A percentile compares a stretch with the other conserved stretches of the same genome.
Conservation (phyloP, 2,329 filamentous ascomycete species). For the Colletotrichum horii region DNA sequence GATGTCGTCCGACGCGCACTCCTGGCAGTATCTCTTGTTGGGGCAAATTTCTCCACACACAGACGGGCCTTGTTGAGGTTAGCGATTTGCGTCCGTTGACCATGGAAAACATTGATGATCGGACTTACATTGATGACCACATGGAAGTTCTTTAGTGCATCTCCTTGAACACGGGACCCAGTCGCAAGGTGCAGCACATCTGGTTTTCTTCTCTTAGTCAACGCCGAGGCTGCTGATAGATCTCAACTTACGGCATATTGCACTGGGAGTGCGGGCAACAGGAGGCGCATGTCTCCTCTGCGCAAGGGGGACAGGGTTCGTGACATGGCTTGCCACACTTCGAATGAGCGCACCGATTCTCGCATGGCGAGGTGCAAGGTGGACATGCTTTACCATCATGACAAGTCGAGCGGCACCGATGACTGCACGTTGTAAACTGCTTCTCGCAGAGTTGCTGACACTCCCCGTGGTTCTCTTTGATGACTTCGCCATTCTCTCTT, state of each 20-base stretch:
- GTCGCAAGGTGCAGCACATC: conserved; percentile 68
- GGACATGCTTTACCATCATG: conserved; percentile 54
- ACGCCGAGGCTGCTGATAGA: too few species aligned
- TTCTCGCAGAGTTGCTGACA: conserved; percentile 42
- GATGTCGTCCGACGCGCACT: conserved; percentile 51
- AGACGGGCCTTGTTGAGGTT: conserved; percentile 45
- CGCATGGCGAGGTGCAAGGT: conserved; percentile 55
- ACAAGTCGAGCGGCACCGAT: conserved; percentile 57
- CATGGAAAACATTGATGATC: too few species aligned
- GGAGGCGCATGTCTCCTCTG: conserved; percentile 57
- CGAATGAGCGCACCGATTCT: conserved; percentile 62
- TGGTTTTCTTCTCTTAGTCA: not conserved
- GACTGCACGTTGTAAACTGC: conserved; percentile 59
- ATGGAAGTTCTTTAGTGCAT: conserved; percentile 52
- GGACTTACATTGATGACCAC: conserved; percentile 62
- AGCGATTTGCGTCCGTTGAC: too few species aligned
- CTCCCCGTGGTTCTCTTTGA: conserved; percentile 44
- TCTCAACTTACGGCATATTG: conserved; percentile 50
- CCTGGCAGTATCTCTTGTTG: conserved; percentile 56
- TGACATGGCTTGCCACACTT: conserved; percentile 59
- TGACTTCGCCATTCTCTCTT: conserved; percentile 33
- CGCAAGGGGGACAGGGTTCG: conserved; percentile 67
- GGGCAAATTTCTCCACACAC: conserved; percentile 71
- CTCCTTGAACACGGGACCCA: conserved; percentile 68
- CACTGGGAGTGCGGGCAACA: conserved; percentile 58